phyloP scores from a whole-genome alignment of 2,329 filamentous ascomycete species.

The Calonectria pauciramosa region DNA sequence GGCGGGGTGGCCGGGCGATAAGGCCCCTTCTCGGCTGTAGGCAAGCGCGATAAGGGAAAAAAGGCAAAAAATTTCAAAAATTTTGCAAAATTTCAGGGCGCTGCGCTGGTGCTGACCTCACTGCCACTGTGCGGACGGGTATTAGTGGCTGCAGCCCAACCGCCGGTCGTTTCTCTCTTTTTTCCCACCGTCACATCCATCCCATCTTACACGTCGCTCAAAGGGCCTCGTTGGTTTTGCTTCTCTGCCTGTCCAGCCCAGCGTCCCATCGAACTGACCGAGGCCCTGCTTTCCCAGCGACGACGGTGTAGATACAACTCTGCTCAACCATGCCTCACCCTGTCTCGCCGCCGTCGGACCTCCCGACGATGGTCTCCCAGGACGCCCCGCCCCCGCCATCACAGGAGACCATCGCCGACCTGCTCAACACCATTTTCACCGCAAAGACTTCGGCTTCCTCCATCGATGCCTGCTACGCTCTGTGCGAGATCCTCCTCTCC shows the following conservation, averaged over 20 bases:
- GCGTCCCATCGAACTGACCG: conserved; percentile 29
- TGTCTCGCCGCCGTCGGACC: conserved; percentile 58
- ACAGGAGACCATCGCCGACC: conserved; percentile 73
- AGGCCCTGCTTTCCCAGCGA: conserved; percentile 36
- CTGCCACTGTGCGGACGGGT: neutral
- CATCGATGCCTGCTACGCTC: conserved; percentile 72
- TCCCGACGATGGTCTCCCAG: conserved; percentile 59
- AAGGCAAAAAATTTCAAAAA: conserved; percentile 20
- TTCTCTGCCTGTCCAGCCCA: conserved; percentile 24
- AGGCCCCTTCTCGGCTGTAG: conserved; percentile 21
- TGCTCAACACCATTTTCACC: conserved; percentile 77
- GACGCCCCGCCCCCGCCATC: conserved; percentile 70
- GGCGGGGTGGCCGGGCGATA: conserved; percentile 35
- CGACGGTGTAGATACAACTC: conserved; percentile 17
- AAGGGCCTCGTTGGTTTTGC: conserved; percentile 46
- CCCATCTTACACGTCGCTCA: conserved; percentile 16
- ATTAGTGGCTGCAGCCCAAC: conserved; percentile 24
- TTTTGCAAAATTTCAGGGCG: conserved; percentile 31
- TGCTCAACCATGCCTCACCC: conserved; percentile 61
- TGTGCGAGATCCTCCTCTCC: conserved; percentile 71
- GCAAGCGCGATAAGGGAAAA: conserved; percentile 20
- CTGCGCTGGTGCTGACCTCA: conserved; percentile 21
- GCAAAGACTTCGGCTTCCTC: conserved; percentile 78
- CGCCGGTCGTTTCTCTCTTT: neutral
- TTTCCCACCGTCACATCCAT: neutral